These are phyloP conservation scores for Arctium minus DNA, from an alignment of 129 eudicot species.

Conservation along the genomic window DNA sequence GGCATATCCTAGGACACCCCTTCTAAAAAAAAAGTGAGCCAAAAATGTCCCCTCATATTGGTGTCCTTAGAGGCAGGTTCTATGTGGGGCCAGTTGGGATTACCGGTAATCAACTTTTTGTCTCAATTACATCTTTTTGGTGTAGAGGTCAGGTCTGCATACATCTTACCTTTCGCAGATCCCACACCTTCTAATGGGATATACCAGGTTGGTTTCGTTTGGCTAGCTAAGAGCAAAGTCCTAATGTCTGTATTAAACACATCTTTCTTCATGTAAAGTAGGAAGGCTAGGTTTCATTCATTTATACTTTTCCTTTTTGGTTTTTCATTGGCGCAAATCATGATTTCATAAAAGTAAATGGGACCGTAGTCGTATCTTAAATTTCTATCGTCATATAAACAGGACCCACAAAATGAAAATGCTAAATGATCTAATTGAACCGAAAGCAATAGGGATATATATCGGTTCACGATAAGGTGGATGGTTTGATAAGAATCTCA, in stretches of 20 bases:
- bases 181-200: not conserved
- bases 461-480: too few species aligned
- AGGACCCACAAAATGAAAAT: not conserved
- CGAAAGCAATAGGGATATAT: too few species aligned
- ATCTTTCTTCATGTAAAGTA: not conserved
- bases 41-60: too few species aligned
- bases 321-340: not conserved
- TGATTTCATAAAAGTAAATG: not conserved
- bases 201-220: not conserved
- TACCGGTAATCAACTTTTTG: too few species aligned
- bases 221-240: not conserved
- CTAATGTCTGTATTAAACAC: not conserved
- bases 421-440: not conserved
- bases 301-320: not conserved
- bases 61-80: too few species aligned
- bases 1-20: too few species aligned
- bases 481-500: too few species aligned
- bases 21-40: too few species aligned
- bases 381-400: slow-evolving; percentile 4
- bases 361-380: not conserved
- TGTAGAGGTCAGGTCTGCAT: not conserved
- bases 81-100: too few species aligned
- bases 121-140: not conserved
- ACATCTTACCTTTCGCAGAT: not conserved
- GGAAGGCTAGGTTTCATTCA: not conserved